A percentile compares a stretch with the other conserved stretches of the same genome.
Conservation (phyloP, 2,329 filamentous ascomycete genomes). For the Botrytis porri region DNA sequence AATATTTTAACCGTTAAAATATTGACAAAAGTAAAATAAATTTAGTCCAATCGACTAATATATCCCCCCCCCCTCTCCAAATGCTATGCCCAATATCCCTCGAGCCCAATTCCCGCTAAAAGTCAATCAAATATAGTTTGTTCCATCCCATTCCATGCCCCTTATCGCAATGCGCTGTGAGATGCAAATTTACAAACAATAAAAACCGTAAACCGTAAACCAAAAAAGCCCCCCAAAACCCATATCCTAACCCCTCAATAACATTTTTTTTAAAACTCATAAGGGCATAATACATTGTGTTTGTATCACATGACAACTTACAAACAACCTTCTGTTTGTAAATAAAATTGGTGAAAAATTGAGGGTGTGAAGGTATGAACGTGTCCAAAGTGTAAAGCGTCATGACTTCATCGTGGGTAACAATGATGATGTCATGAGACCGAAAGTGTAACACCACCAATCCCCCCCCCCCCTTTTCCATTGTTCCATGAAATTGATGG, state of each 20-base stretch:
- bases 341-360: not conserved
- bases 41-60: not conserved
- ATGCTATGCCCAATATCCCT: not conserved
- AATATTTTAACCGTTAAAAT: not conserved
- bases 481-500: not conserved
- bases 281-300: not conserved
- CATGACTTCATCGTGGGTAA: not conserved
- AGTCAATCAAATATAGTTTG: not conserved
- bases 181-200: not conserved
- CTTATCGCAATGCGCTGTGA: not conserved
- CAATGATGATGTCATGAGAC: not conserved
- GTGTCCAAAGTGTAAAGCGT: not conserved
- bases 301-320: not conserved
- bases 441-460: not conserved
- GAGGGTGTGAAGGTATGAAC: not conserved
- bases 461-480: no score
- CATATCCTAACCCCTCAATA: not conserved
- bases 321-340: not conserved
- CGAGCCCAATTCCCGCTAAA: not conserved
- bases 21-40: not conserved
- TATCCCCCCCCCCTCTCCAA: no score
- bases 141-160: not conserved
- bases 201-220: not conserved
- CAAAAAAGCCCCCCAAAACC: not conserved
- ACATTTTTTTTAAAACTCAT: not conserved